phyloP scores from a whole-genome alignment of 306 rosid genomes.

The Quercus robur region DNA sequence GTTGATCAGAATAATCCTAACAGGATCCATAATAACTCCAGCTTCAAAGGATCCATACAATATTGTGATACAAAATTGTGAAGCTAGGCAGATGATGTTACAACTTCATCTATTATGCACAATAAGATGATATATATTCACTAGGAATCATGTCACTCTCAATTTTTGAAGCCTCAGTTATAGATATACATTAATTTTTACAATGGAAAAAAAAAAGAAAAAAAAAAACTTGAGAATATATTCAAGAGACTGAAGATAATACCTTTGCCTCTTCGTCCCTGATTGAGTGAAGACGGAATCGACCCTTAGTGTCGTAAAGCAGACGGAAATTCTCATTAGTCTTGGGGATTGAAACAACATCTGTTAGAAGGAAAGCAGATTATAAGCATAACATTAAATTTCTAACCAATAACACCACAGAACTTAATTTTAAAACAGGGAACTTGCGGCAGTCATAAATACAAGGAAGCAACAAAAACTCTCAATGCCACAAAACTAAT shows the following conservation, averaged over 20 bases:
- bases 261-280: slow-evolving; percentile 91
- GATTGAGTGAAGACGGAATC: slow-evolving; percentile 66
- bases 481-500: not conserved
- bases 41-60: not conserved
- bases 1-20: not conserved
- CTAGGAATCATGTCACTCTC: not conserved
- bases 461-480: not conserved
- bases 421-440: not conserved
- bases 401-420: not conserved
- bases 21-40: not conserved
- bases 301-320: slow-evolving; percentile 73
- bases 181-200: not conserved
- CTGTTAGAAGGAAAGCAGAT: slow-evolving; percentile 21
- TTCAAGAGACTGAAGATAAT: not conserved
- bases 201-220: not conserved
- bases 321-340: slow-evolving; percentile 72
- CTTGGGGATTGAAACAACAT: slow-evolving; percentile 76
- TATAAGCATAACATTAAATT: not conserved
- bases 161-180: not conserved
- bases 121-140: not conserved
- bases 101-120: not conserved
- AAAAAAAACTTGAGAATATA: no score
- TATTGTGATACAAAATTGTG: not conserved
- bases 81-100: not conserved
- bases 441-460: not conserved